Evolutionary conservation across 495 filamentous ascomycete genomes (phyloP).

Genomic region (Oleoguttula mirabilis): DNA sequence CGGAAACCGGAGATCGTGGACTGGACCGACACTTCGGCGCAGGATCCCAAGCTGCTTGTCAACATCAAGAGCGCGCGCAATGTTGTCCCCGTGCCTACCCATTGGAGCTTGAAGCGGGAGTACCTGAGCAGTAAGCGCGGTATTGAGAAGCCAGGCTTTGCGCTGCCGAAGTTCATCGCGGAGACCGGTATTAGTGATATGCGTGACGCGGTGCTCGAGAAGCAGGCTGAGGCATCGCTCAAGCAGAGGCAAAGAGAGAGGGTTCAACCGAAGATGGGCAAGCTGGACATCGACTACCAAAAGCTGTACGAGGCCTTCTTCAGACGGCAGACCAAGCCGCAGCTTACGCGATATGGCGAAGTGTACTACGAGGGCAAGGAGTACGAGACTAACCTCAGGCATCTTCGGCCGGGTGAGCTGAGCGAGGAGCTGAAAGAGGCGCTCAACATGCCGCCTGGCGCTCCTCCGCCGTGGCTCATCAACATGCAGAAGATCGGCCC

Average conservation of each 20-base stretch:
- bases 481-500: slow-evolving; percentile 90
- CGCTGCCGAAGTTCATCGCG: slow-evolving; percentile 91
- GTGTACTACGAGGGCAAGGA: slow-evolving; percentile 99
- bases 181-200: slow-evolving; percentile 96
- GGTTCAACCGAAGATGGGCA: slow-evolving; percentile 93
- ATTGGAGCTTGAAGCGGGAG: slow-evolving; percentile 93
- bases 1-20: slow-evolving; percentile 88
- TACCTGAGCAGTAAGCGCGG: slow-evolving; percentile 93
- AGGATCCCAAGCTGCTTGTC: slow-evolving; percentile 78
- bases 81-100: slow-evolving; percentile 82
- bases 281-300: slow-evolving; percentile 94
- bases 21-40: slow-evolving; percentile 91
- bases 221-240: slow-evolving; percentile 77
- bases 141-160: slow-evolving; percentile 87
- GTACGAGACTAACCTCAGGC: slow-evolving; percentile 85
- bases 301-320: slow-evolving; percentile 98
- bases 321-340: slow-evolving; percentile 88
- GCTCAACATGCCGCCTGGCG: slow-evolving; percentile 84
- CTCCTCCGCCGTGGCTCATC: slow-evolving; percentile 92
- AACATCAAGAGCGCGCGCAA: slow-evolving; percentile 93
- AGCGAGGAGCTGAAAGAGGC: slow-evolving; percentile 86
- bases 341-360: slow-evolving; percentile 86
- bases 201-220: slow-evolving; percentile 91
- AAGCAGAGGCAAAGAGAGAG: slow-evolving; percentile 94
- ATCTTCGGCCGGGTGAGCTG: slow-evolving; percentile 80